phyloP scores from a whole-genome alignment of 2,329 filamentous ascomycete species.

The Beauveria asiatica region DNA sequence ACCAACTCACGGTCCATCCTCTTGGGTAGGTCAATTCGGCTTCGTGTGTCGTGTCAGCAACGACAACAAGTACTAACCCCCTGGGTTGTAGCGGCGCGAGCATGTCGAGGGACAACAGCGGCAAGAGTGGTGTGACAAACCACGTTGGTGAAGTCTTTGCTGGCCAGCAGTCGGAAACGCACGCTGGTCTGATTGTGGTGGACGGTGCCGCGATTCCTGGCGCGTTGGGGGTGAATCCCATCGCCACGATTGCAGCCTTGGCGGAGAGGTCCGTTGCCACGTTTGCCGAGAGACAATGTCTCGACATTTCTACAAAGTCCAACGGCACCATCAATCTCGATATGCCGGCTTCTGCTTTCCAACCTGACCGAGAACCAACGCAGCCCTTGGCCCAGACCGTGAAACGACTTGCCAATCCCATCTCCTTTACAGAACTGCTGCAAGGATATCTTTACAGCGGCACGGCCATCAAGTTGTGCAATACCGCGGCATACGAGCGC shows the following conservation, averaged over 20 bases:
- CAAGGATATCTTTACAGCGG: neutral
- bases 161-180: slow-evolving; percentile 40
- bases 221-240: slow-evolving; percentile 56
- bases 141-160: slow-evolving; percentile 52
- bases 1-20: slow-evolving; percentile 57
- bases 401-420: neutral
- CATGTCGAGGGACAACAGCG: slow-evolving; percentile 52
- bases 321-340: neutral
- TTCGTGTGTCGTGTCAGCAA: neutral
- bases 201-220: slow-evolving; percentile 55
- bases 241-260: slow-evolving; percentile 61
- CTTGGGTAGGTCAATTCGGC: slow-evolving; percentile 34
- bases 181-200: slow-evolving; percentile 51
- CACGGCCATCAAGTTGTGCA: neutral
- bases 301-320: slow-evolving; percentile 29
- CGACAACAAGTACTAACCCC: neutral
- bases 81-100: slow-evolving; percentile 43
- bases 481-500: slow-evolving; percentile 21
- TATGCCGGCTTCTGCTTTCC: neutral
- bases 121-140: slow-evolving; percentile 49
- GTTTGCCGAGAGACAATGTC: slow-evolving; percentile 31
- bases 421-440: neutral
- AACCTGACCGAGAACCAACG: no score
- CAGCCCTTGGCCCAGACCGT: no score
- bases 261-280: slow-evolving; percentile 54